Evolutionary conservation across 768 basidiomycete genomes (phyloP).

Genomic region (Brasilioporus rufonigricans): DNA sequence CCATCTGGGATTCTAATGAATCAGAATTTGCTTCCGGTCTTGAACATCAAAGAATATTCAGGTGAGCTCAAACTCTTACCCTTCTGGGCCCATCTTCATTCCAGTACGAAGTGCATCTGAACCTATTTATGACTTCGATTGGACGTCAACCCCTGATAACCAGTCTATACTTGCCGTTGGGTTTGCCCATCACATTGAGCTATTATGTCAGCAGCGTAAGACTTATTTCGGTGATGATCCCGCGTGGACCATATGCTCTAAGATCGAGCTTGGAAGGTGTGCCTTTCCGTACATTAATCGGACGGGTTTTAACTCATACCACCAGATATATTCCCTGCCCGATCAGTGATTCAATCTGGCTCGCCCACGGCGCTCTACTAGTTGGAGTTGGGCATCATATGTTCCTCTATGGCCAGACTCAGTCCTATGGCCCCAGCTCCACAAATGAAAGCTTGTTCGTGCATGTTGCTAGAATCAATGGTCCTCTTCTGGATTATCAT

Average conservation of each 20-base stretch:
- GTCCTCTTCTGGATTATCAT: constrained; percentile 88
- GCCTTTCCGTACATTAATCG: constrained; percentile 21
- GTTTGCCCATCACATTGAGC: constrained; percentile 70
- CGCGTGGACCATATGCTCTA: constrained; percentile 73
- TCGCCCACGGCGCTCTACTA: constrained; percentile 77
- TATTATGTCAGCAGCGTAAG: constrained; percentile 93
- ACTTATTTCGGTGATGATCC: constrained; percentile 84
- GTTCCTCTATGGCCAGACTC: constrained; percentile 66
- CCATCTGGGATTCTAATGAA: constrained; percentile 95
- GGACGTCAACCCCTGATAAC: constrained; percentile 87
- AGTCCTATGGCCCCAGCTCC: constrained; percentile 15
- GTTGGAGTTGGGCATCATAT: constrained; percentile 83
- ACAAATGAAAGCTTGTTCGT: constrained; percentile 65
- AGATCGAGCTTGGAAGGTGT: constrained; percentile 67
- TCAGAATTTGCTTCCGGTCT: constrained; percentile 91
- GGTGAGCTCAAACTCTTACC: constrained; percentile 38
- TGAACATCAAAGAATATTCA: constrained; percentile 65
- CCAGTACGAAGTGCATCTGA: constrained; percentile 37
- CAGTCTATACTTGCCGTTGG: constrained; percentile 92
- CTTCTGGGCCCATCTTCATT: neutral
- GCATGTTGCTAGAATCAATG: constrained; percentile 78
- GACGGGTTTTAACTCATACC: neutral
- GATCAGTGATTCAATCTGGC: constrained; percentile 91
- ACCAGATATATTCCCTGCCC: constrained; percentile 69
- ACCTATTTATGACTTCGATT: constrained; percentile 80